phyloP scores from a whole-genome alignment of 805 yeast species.

The Candida vartiovaarae region DNA sequence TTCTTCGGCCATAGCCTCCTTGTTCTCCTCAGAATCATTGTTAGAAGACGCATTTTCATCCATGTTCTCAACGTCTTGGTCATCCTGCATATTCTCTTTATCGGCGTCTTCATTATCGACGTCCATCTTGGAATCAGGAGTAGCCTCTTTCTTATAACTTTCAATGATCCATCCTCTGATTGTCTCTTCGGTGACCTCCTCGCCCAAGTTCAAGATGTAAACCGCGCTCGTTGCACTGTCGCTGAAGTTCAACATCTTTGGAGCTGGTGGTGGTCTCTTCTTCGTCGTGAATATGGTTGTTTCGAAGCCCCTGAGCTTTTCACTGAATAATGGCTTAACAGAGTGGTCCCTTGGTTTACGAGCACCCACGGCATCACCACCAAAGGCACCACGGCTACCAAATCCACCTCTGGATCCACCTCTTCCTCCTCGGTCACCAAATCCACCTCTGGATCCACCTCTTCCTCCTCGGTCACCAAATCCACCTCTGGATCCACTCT shows the following conservation, averaged over 20 bases:
- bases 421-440: background rate
- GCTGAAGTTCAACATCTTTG: constrained; percentile 10
- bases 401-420: background rate
- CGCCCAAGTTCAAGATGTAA: constrained; percentile 9
- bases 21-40: background rate
- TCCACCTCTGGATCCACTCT: constrained; percentile 7
- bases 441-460: too few species aligned
- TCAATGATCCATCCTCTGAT: constrained; percentile 12
- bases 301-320: background rate
- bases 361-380: background rate
- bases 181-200: constrained; percentile 10
- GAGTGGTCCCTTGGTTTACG: background rate
- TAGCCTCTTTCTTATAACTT: background rate
- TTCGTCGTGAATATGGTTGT: background rate
- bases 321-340: background rate
- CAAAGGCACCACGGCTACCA: background rate
- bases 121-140: background rate
- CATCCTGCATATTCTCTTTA: too few species aligned
- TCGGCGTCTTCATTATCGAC: too few species aligned
- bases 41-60: background rate
- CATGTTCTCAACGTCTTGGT: background rate
- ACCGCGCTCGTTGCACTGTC: constrained; percentile 10
- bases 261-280: constrained; percentile 1
- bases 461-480: constrained; percentile 1
- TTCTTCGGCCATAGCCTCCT: background rate